phyloP scores from a whole-genome alignment of 345 rosid species.

The Pugionium cornutum region DNA sequence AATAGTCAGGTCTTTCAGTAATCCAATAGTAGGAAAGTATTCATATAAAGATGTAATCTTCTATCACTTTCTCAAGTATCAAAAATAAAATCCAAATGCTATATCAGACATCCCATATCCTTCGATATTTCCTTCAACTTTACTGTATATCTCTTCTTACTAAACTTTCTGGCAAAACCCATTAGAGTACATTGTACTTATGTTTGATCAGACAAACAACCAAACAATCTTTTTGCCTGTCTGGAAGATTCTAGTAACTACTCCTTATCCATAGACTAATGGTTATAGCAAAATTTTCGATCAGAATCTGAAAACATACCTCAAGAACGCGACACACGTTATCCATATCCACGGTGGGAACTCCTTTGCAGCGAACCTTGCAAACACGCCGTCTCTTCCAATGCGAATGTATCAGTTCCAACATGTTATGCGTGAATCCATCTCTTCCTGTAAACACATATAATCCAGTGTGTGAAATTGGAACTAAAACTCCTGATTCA shows the following conservation, averaged over 20 bases:
- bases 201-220: neutral
- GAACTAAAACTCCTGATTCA: neutral
- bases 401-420: conserved; percentile 85
- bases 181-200: neutral
- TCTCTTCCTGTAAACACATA: conserved; percentile 63
- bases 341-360: conserved; percentile 90
- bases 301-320: conserved; percentile 43
- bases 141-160: conserved; percentile 9
- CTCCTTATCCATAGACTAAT: neutral
- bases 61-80: conserved; percentile 10
- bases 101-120: neutral
- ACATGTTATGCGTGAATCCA: conserved; percentile 95
- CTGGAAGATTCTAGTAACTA: neutral
- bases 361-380: conserved; percentile 83
- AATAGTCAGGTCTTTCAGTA: neutral
- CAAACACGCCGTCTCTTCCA: conserved; percentile 86
- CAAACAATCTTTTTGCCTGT: neutral
- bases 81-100: neutral
- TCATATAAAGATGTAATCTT: conserved; percentile 9
- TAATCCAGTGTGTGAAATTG: neutral
- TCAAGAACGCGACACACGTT: conserved; percentile 83
- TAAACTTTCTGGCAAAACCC: neutral
- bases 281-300: neutral
- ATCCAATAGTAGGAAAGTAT: neutral
- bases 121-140: neutral